Base-by-base conservation (phyloP, 1,284 basidiomycete genomes). In the Trichosporon ovoides region DNA sequence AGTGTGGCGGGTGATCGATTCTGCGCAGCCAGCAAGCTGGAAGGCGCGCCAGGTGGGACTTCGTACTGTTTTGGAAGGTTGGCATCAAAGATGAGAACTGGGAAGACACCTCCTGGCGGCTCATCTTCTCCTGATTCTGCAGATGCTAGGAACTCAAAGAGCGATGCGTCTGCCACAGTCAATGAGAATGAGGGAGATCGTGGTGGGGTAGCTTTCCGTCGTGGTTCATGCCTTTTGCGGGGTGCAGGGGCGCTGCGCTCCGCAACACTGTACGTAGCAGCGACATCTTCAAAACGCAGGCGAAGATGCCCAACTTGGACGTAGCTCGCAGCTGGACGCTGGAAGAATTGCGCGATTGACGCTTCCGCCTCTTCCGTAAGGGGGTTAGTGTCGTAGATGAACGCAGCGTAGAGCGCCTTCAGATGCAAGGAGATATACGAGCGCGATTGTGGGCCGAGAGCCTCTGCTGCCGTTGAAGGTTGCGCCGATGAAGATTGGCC, bases 81-180 rank as follows among this genome's bases (percentile, higher is more conserved):
- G 3, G 65, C 55, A 55, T 78, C 77, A 36, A 77, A 75, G 16
- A 78, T 61, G 14, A 78, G 40, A 1, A 78, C 69, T 1, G 78
- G 77, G 43, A 72, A 73, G 0, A 66, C 59, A 19, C 70, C 71
- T 4, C 72, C 70, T 2, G 74, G 75, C 3, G 70, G 59, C n/a
- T 68, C 69, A 4, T 58, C 52, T 3, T 65, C 57, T 7, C 61
- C 55, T 5, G 43, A 34, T 24, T 52, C 38, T 0, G 63, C 57
- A 1, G 66, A 55, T 2, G 67, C 64, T 12, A 78, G 59, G 52
- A 73, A 67, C 55, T 74, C 70, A 56, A 78, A 68, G 6, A 72
- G 40, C 4, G 75, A 66, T 1, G 66, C 53, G 13, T 70, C 70
- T 2, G 59, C 43, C 9, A 73, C 33, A 0, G 63, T 61, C 11